phyloP scores from a whole-genome alignment of 2,329 filamentous ascomycete species.

The Neofusicoccum ribis region DNA sequence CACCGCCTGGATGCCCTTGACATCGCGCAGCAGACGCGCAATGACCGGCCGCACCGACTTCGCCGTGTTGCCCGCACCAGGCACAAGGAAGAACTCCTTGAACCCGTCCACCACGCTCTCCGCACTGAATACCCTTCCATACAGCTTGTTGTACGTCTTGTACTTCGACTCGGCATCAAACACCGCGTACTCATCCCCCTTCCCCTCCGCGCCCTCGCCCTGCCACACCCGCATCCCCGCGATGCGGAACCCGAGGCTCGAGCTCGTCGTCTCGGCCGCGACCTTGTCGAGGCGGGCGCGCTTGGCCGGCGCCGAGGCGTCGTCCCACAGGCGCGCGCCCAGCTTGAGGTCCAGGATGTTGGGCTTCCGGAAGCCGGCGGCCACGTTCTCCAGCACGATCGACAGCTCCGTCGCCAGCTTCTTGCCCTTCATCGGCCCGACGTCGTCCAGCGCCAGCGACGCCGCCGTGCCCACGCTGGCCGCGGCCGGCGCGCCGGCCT shows the following conservation, averaged over 20 bases:
- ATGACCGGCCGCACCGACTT: slow-evolving; percentile 20
- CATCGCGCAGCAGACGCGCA: slow-evolving; percentile 41
- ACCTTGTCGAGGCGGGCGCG: slow-evolving; percentile 61
- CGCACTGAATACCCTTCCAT: slow-evolving; percentile 59
- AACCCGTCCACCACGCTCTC: slow-evolving; percentile 60
- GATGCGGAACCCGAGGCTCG: slow-evolving; percentile 62
- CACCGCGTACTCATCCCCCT: slow-evolving; percentile 28
- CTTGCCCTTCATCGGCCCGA: slow-evolving; percentile 52
- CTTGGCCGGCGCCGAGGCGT: slow-evolving; percentile 62
- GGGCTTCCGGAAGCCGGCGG: slow-evolving; percentile 75
- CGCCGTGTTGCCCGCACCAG: slow-evolving; percentile 39
- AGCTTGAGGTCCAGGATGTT: slow-evolving; percentile 95
- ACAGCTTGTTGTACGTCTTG: slow-evolving; percentile 65
- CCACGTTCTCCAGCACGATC: slow-evolving; percentile 82
- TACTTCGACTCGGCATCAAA: slow-evolving; percentile 54
- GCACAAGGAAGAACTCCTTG: slow-evolving; percentile 54
- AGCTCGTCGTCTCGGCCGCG: slow-evolving; percentile 59
- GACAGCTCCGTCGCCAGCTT: slow-evolving; percentile 75
- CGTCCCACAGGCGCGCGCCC: slow-evolving; percentile 81
- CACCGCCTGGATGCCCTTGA: slow-evolving; percentile 56
- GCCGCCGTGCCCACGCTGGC: slow-evolving; percentile 24
- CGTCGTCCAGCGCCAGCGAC: slow-evolving; percentile 24
- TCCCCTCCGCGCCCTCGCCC: slow-evolving; percentile 24
- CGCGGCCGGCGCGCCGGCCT: neutral
- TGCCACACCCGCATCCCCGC: slow-evolving; percentile 65